These are phyloP conservation scores for Colletotrichum trifolii DNA, from an alignment of 2,329 filamentous ascomycete species.

Conservation along the genomic window DNA sequence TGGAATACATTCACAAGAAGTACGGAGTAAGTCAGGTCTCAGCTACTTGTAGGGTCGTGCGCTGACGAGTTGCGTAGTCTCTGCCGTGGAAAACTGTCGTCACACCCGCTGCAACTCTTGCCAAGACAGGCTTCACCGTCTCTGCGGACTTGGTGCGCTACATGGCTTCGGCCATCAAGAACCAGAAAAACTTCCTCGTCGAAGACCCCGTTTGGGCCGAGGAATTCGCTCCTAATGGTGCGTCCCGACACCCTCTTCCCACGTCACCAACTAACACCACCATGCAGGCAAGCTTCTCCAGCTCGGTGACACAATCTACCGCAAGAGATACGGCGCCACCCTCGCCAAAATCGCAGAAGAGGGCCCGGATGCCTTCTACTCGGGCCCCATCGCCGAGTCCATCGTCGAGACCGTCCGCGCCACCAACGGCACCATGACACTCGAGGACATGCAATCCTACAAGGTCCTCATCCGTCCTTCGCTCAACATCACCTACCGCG, in stretches of 20 bases:
- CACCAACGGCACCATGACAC: constrained; percentile 84
- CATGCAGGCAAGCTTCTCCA: constrained; percentile 68
- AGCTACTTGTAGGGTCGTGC: neutral
- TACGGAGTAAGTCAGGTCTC: constrained; percentile 65
- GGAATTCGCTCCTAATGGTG: constrained; percentile 87
- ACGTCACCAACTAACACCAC: neutral
- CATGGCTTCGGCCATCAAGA: constrained; percentile 65
- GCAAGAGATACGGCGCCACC: constrained; percentile 81
- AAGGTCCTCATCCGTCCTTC: constrained; percentile 72
- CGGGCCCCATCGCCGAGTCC: constrained; percentile 77
- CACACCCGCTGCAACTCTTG: constrained; percentile 78
- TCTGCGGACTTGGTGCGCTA: constrained; percentile 80
- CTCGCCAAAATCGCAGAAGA: constrained; percentile 80
- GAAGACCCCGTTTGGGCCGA: constrained; percentile 83
- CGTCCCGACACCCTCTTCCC: neutral
- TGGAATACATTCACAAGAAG: constrained; percentile 80
- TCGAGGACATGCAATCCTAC: constrained; percentile 82
- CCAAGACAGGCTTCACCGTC: constrained; percentile 78
- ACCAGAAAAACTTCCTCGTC: constrained; percentile 71
- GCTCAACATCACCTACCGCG: constrained; percentile 73
- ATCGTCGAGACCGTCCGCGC: constrained; percentile 76
- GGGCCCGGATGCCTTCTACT: constrained; percentile 81
- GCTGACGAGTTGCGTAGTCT: constrained; percentile 43
- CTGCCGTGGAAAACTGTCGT: constrained; percentile 79
- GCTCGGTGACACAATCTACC: constrained; percentile 81